These are phyloP conservation scores for Tetrapyrgos nigripes DNA, from an alignment of 1,284 basidiomycete genomes.

Conservation along the genomic window DNA sequence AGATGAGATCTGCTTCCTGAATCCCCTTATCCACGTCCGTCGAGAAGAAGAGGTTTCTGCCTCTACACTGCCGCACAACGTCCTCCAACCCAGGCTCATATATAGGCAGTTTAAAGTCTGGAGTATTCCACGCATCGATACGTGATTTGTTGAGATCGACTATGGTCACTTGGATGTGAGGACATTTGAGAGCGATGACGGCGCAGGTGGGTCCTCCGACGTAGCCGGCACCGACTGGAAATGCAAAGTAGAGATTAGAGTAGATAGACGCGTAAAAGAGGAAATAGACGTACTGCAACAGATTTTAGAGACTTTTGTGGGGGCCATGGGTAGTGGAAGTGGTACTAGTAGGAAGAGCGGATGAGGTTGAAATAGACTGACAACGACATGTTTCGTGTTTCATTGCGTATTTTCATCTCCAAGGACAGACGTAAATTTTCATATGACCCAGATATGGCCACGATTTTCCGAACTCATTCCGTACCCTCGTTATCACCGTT, in stretches of 20 bases:
- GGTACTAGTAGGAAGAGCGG: too few relatives aligned
- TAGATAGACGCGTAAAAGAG: not conserved
- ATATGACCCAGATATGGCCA: too few relatives aligned
- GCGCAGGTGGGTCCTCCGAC: constrained; percentile 97
- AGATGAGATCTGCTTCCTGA: constrained; percentile 90
- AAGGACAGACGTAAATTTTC: too few relatives aligned
- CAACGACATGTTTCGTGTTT: too few relatives aligned
- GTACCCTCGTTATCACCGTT: too few relatives aligned
- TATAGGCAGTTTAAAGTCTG: constrained; percentile 82
- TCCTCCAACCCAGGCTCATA: constrained; percentile 98
- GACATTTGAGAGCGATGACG: constrained; percentile 94
- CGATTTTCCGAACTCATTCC: too few relatives aligned
- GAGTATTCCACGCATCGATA: constrained; percentile 95
- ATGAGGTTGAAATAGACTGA: too few relatives aligned
- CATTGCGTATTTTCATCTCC: too few relatives aligned
- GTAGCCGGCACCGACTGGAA: constrained; percentile 92
- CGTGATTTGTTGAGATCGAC: constrained; percentile 96
- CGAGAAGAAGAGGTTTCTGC: constrained; percentile 96
- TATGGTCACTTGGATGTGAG: constrained; percentile 94
- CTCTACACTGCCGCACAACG: constrained; percentile 88
- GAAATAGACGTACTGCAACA: constrained; percentile 80
- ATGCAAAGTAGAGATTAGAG: constrained; percentile 19
- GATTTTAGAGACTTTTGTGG: constrained; percentile 81
- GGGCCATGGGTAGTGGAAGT: constrained; percentile 51
- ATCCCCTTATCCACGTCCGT: constrained; percentile 96